These are phyloP conservation scores for Aspergillus caelatus DNA, from an alignment of 2,329 filamentous ascomycete species.

Conservation along the genomic window DNA sequence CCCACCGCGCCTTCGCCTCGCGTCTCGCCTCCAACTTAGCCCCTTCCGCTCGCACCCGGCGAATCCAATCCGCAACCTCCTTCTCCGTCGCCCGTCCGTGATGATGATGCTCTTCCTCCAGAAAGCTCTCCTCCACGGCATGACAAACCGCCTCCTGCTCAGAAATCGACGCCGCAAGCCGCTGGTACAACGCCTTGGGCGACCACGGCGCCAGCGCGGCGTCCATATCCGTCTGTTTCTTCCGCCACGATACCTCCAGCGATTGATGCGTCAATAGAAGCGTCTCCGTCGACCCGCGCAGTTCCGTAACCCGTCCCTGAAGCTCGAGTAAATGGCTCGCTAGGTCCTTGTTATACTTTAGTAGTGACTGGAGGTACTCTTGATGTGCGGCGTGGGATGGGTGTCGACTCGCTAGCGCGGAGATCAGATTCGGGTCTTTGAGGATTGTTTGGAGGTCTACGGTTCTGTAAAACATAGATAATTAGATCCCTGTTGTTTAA, in stretches of 20 bases:
- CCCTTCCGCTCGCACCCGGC: slow-evolving; percentile 77
- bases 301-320: slow-evolving; percentile 51
- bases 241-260: slow-evolving; percentile 87
- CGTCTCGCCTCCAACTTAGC: slow-evolving; percentile 76
- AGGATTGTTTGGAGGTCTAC: slow-evolving; percentile 74
- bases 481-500: background rate
- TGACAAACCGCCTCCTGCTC: slow-evolving; percentile 82
- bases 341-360: slow-evolving; percentile 72
- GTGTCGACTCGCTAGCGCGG: slow-evolving; percentile 76
- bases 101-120: slow-evolving; percentile 63
- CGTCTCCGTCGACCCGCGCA: slow-evolving; percentile 72
- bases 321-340: slow-evolving; percentile 53
- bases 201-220: slow-evolving; percentile 80
- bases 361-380: slow-evolving; percentile 63
- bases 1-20: slow-evolving; percentile 91
- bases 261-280: slow-evolving; percentile 81
- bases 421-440: slow-evolving; percentile 67
- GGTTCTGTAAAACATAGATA: slow-evolving; percentile 24
- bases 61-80: slow-evolving; percentile 83
- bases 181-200: slow-evolving; percentile 82
- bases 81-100: slow-evolving; percentile 68
- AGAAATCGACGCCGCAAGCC: slow-evolving; percentile 71
- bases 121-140: slow-evolving; percentile 89
- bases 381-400: slow-evolving; percentile 70
- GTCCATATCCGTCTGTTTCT: slow-evolving; percentile 89